Percentiles rank a stretch among this genome's conserved stretches.
phyloP scores from a whole-genome alignment of 2,329 filamentous ascomycete species.

The Claviceps sp. region DNA sequence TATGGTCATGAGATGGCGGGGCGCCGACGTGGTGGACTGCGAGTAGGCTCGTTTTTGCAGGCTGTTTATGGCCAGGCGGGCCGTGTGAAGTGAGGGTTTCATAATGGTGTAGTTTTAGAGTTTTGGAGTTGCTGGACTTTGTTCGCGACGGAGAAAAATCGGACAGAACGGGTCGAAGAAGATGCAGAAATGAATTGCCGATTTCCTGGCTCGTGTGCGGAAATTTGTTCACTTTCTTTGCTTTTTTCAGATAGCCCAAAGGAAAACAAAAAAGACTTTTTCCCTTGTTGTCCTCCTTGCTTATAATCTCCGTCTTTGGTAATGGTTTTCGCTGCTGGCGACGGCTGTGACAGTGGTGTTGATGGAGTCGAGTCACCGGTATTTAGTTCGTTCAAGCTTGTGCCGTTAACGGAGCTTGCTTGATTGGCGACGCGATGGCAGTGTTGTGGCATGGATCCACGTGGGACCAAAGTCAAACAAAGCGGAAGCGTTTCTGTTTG shows the following conservation, averaged over 20 bases:
- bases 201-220: too few species aligned
- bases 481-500: neutral
- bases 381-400: neutral
- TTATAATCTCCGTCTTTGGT: neutral
- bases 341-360: neutral
- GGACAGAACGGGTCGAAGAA: too few species aligned
- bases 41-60: conserved; percentile 32
- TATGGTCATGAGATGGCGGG: conserved; percentile 86
- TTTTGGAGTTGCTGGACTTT: neutral
- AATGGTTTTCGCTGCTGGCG: neutral
- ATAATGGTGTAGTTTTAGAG: conserved; percentile 10
- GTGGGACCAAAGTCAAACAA: neutral
- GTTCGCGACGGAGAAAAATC: too few species aligned
- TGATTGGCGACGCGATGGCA: neutral
- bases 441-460: too few species aligned
- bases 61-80: conserved; percentile 20
- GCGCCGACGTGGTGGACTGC: conserved; percentile 23
- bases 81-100: conserved; percentile 21
- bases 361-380: neutral
- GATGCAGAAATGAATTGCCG: too few species aligned
- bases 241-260: too few species aligned
- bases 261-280: neutral
- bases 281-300: neutral
- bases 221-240: too few species aligned
- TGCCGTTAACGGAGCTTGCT: neutral